Base-by-base conservation (phyloP, 805 yeast genomes). In the Maudiozyma saulgeensis region DNA sequence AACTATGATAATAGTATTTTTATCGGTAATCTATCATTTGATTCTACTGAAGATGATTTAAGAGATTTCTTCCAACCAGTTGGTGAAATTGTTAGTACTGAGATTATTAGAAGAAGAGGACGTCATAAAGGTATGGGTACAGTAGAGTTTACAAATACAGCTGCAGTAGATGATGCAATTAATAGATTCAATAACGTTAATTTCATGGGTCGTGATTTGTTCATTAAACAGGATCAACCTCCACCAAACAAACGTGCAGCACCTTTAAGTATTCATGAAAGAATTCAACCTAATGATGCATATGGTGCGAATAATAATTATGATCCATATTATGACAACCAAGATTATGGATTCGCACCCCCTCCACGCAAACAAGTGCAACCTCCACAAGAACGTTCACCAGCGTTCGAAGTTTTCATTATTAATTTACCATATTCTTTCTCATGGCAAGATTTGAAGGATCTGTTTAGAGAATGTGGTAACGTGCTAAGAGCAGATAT, bases 41-140 rank as follows among this genome's bases (percentile, higher is more conserved):
- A 77, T 47, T 72, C 80, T 53, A 75, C 79, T 39, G 73, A 83
- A 56, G 67, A 70, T 45, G 82, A 82, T 39, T 69, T 85, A 46
- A 78, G 78, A 59, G 81, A 74, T n/a, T 72, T 76, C 54, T 85
- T 85, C 65, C 67, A 71, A n/a, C 68, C 67, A 34, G 76, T 76
- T 42, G 89, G 89, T 45, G 76, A 73, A 28, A 83, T 89, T 49
- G 73, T 82, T 18, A 76, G 84, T 53, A 95, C 96, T 2, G 96
- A 89, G 64, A 82, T 90, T 47, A 83, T 87, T 41, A 80, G 82
- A 2, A 74, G 77, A 49, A 78, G 82, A 56, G 93, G 95, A 50
- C 83, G 84, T 60, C 82, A 87, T 62, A 75, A 90, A 68, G 95
- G 95, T 56, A 84, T 84, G 91, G 91, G 90, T 42, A 87, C 96